These are phyloP conservation scores for Dunaliella sp. DNA, from an alignment of 139 green algal genomes.

Conservation along the genomic window DNA sequence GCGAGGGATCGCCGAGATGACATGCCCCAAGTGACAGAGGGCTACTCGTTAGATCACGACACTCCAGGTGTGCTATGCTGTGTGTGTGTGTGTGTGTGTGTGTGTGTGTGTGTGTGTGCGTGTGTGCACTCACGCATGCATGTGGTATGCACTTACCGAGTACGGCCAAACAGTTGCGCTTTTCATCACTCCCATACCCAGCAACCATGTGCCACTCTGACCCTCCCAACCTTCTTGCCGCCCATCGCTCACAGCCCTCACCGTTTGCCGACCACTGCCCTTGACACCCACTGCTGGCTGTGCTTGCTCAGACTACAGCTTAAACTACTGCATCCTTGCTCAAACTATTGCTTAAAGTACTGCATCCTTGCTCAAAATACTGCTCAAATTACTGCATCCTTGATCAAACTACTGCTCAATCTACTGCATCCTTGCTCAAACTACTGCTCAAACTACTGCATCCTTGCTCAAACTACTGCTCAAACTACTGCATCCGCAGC, in stretches of 20 bases:
- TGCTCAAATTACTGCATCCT: background rate
- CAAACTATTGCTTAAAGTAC: background rate
- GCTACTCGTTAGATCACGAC: conserved; percentile 85
- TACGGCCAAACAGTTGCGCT: too few relatives aligned
- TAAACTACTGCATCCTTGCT: background rate
- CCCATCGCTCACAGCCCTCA: background rate
- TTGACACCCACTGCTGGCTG: too few relatives aligned
- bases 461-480: background rate
- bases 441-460: background rate
- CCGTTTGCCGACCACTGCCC: too few relatives aligned
- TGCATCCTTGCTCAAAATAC: background rate
- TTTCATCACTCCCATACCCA: background rate
- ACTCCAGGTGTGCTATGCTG: conserved; percentile 37
- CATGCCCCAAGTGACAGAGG: conserved; percentile 43
- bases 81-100: background rate
- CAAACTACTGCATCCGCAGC: too few relatives aligned
- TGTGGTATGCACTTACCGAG: too few relatives aligned
- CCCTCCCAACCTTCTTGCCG: background rate
- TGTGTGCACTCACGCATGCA: too few relatives aligned
- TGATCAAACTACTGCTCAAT: background rate
- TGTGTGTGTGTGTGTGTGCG: background rate
- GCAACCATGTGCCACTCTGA: background rate
- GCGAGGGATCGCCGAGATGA: conserved; percentile 64
- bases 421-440: background rate
- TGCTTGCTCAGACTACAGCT: too few relatives aligned